These are phyloP conservation scores for Cydonia oblonga DNA, from an alignment of 331 rosid species.

Conservation along the genomic window DNA sequence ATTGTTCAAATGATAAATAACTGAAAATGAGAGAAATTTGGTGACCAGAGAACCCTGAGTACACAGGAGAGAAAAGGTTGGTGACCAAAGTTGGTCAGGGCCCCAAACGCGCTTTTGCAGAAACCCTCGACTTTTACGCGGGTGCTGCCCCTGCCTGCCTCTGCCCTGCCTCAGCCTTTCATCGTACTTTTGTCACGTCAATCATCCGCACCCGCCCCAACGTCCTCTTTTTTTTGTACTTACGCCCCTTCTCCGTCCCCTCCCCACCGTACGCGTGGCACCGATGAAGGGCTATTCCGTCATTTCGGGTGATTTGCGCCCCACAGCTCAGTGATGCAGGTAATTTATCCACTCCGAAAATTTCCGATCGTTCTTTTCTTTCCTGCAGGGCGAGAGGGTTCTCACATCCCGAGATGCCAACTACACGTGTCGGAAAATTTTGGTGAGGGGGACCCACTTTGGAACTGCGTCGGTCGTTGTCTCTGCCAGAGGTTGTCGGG, in stretches of 20 bases:
- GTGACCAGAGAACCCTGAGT: too few relatives aligned
- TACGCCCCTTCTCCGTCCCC: not conserved
- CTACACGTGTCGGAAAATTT: constrained; percentile 13
- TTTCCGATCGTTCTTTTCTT: not conserved
- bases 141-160: constrained; percentile 29
- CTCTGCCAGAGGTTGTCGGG: constrained; percentile 54
- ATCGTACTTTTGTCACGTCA: constrained; percentile 74
- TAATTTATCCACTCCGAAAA: not conserved
- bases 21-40: too few relatives aligned
- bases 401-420: not conserved
- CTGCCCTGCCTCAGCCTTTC: constrained; percentile 36
- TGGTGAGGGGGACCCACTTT: not conserved
- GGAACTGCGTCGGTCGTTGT: constrained; percentile 84
- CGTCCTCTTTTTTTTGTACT: not conserved
- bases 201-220: constrained; percentile 40
- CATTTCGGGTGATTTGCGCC: not conserved
- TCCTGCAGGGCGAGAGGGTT: not conserved
- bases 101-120: constrained; percentile 22
- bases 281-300: not conserved
- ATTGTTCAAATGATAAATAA: too few relatives aligned
- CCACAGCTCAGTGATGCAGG: not conserved
- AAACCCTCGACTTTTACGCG: constrained; percentile 94
- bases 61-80: too few relatives aligned
- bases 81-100: too few relatives aligned
- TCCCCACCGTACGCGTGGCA: constrained; percentile 16